These are phyloP conservation scores for Lepidium didymum DNA, from an alignment of 345 rosid species.

Conservation along the genomic window DNA sequence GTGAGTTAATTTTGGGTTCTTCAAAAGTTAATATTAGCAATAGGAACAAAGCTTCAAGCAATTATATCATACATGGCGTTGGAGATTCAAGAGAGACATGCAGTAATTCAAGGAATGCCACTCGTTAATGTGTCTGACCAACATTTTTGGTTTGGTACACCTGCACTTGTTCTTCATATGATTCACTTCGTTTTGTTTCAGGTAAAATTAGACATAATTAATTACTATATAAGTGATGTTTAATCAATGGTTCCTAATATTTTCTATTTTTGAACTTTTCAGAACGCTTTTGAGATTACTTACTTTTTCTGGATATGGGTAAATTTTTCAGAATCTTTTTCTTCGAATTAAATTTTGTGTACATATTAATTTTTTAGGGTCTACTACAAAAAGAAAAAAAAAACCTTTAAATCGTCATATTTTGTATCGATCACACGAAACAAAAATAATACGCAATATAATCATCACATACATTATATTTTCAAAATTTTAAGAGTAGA, in stretches of 20 bases:
- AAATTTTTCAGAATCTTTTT: neutral
- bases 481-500: too few species aligned
- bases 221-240: neutral
- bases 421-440: too few species aligned
- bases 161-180: conserved; percentile 55
- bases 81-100: conserved; percentile 76
- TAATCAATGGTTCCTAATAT: neutral
- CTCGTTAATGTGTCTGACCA: conserved; percentile 69
- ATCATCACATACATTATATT: too few species aligned
- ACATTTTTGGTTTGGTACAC: conserved; percentile 77
- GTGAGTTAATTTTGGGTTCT: neutral
- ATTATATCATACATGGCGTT: conserved; percentile 79
- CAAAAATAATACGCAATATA: too few species aligned
- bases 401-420: too few species aligned
- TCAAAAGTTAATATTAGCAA: conserved; percentile 61
- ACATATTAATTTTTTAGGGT: neutral
- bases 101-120: conserved; percentile 87
- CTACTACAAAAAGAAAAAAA: too few species aligned
- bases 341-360: neutral
- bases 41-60: conserved; percentile 83
- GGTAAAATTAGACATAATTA: conserved; percentile 33
- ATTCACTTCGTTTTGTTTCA: conserved; percentile 78
- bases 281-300: conserved; percentile 92
- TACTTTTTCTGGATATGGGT: conserved; percentile 90
- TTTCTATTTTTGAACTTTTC: neutral